These are phyloP conservation scores for Spiromyces aspiralis DNA, from an alignment of 371 early-diverging fungal species.

Conservation along the genomic window DNA sequence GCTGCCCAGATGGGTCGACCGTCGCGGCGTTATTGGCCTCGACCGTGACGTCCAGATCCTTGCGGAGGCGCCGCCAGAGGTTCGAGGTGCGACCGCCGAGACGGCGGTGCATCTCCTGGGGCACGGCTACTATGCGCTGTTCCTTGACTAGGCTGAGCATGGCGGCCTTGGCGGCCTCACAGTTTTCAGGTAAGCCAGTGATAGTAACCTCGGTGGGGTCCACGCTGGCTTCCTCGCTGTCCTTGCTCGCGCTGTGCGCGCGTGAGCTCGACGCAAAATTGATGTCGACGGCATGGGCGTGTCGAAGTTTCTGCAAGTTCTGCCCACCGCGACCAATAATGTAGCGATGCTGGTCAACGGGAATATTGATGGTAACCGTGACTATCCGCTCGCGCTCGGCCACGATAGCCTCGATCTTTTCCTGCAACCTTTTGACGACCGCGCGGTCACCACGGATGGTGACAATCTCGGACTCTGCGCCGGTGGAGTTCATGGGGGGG, in stretches of 20 bases:
- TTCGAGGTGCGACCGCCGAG: constrained; percentile 28
- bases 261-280: constrained; percentile 27
- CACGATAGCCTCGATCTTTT: constrained; percentile 31
- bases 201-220: constrained; percentile 30
- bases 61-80: constrained; percentile 29
- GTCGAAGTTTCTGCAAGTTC: constrained; percentile 36
- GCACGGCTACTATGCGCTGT: constrained; percentile 22
- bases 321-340: constrained; percentile 47
- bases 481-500: constrained; percentile 20
- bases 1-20: constrained; percentile 28
- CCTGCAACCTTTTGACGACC: constrained; percentile 34
- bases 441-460: constrained; percentile 34
- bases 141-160: constrained; percentile 19
- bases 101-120: constrained; percentile 29
- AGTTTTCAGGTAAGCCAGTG: constrained; percentile 39
- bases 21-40: constrained; percentile 13
- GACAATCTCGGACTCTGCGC: constrained; percentile 16
- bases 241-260: constrained; percentile 5
- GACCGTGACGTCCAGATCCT: constrained; percentile 35
- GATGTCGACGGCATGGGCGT: constrained; percentile 35
- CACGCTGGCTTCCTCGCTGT: constrained; percentile 2
- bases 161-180: constrained; percentile 35
- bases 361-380: constrained; percentile 30
- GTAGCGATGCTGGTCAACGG: constrained; percentile 35
- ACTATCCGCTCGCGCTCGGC: constrained; percentile 28